Base-by-base conservation (phyloP, 768 basidiomycete species). In the Imleria badia region DNA sequence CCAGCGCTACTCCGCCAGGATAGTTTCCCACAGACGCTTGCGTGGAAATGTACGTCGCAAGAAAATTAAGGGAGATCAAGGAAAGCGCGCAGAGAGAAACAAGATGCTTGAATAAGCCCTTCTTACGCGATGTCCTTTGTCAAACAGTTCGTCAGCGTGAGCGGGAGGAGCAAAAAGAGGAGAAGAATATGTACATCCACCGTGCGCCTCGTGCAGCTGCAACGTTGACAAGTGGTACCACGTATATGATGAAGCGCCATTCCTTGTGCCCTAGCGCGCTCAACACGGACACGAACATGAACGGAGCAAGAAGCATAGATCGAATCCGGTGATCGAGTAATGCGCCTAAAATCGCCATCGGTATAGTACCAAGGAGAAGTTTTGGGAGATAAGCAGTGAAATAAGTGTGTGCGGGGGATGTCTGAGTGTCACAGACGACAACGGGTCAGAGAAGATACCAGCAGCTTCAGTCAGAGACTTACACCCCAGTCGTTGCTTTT, bases 401-500 rank as follows among this genome's bases (percentile, higher is more conserved):
- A 69, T 96, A 97, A 0, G 80, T 73, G 59, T 81, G 74, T 5
- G 73, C 73, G 0, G 94, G 91, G 0, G 89, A 92, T 22, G 81
- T 80, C 92, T 90, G 67, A 35, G 42, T 6, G 17, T 22, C 14
- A 46, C 13, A 31, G 22, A 29, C 17, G 26, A 36, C 30, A 30
- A 10, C 2, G 8, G 20, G 33, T 60, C 29, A 63, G 48, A 41
- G 23, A 31, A 30, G 50, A 23, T 19, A 42, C 26, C 22, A 13
- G 47, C 33, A 55, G 22, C 14, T 51, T 17, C 3, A 6, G 41
- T 29, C 29, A 50, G 19, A 22, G 20, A 78, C 89, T 59, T 69
- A 96, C 92, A 58, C 97, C 97, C 97, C 97, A 99, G 19, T 94
- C 85, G 0, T 85, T 73, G 26, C 89, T 87, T 68, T 96, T 94